Percentiles rank a stretch among this genome's conserved stretches.
Evolutionary conservation across 495 filamentous ascomycete species (phyloP).

Genomic region (Ascodesmis nigricans): DNA sequence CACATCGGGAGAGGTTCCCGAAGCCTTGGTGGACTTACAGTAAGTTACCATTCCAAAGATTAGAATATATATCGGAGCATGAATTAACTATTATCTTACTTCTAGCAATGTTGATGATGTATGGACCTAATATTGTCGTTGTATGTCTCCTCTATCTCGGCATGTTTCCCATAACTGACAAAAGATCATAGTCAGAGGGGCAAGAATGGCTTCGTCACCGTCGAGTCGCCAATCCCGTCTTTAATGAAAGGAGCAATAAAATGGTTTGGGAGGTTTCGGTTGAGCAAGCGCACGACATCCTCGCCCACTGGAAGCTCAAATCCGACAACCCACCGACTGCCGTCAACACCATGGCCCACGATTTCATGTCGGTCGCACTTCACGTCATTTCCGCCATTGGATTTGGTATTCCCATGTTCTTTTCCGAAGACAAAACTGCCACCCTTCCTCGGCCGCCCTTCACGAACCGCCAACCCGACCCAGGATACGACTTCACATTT

Average conservation of each 20-base stretch:
- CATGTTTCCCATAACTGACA: neutral
- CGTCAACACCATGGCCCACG: neutral
- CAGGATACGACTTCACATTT: no score
- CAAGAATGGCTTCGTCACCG: conserved; percentile 26
- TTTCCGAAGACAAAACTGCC: no score
- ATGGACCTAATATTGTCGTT: conserved; percentile 23
- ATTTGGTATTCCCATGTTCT: conserved; percentile 5
- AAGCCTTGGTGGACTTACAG: no score
- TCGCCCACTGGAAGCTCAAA: conserved; percentile 21
- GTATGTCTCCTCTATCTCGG: conserved; percentile 7
- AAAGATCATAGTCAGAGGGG: conserved; percentile 19
- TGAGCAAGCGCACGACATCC: conserved; percentile 24
- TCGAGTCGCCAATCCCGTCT: conserved; percentile 23
- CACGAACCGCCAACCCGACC: no score
- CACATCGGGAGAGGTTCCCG: no score
- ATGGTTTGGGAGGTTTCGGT: conserved; percentile 27
- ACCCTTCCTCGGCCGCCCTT: no score
- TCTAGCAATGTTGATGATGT: conserved; percentile 21
- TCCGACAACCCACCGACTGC: neutral
- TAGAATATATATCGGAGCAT: no score
- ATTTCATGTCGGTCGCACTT: conserved; percentile 3
- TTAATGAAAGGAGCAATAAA: conserved; percentile 26
- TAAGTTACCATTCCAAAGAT: no score
- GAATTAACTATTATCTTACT: neutral
- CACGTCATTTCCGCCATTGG: conserved; percentile 6